Evolutionary conservation across 768 basidiomycete species (phyloP).

Genomic region (Boletus huronensis): DNA sequence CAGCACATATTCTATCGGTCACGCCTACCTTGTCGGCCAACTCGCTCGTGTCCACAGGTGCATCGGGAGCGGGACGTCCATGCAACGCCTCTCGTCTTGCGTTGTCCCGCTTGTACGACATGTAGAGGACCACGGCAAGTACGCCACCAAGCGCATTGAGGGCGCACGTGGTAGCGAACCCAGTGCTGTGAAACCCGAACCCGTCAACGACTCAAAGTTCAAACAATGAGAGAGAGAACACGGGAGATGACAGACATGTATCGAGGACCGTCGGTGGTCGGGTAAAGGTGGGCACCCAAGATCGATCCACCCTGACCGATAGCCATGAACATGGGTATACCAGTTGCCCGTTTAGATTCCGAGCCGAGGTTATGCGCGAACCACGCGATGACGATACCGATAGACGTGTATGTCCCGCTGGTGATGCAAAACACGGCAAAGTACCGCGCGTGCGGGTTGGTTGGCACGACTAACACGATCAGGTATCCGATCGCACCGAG

Average conservation of each 20-base stretch:
- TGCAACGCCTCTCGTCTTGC: constrained; percentile 47
- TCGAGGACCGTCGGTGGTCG: constrained; percentile 55
- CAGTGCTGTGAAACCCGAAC: constrained; percentile 33
- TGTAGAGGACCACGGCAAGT: constrained; percentile 45
- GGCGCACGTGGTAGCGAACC: constrained; percentile 51
- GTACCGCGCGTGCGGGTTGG: constrained; percentile 62
- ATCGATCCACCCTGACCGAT: constrained; percentile 77
- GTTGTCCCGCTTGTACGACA: constrained; percentile 64
- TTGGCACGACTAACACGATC: constrained; percentile 50
- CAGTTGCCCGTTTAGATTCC: constrained; percentile 72
- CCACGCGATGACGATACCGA: constrained; percentile 75
- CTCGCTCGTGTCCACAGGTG: constrained; percentile 56
- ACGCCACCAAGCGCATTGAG: constrained; percentile 16
- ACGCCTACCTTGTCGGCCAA: constrained; percentile 60
- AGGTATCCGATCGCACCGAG: constrained; percentile 49
- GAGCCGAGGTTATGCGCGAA: constrained; percentile 77
- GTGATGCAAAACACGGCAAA: constrained; percentile 79
- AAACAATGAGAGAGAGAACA: background rate
- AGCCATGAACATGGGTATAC: constrained; percentile 75
- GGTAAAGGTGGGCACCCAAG: constrained; percentile 74
- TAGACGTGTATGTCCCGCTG: constrained; percentile 72
- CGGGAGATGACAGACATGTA: constrained; percentile 46
- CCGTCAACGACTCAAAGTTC: background rate
- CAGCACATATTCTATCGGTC: background rate
- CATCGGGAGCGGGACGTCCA: constrained; percentile 45